Base-by-base conservation (phyloP, 2,329 filamentous ascomycete species). In the Waltergamsia citrina region DNA sequence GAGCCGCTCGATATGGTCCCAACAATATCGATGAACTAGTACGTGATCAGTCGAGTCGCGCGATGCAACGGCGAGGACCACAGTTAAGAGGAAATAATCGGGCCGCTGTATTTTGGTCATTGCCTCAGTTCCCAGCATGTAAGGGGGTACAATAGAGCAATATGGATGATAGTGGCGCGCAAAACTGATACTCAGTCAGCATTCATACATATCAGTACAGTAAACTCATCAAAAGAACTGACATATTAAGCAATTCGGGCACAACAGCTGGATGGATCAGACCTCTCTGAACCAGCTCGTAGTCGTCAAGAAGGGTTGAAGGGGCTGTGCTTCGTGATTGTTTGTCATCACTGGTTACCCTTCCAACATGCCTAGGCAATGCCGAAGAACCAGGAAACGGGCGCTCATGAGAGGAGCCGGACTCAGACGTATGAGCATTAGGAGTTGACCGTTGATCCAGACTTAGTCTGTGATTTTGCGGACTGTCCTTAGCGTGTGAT, bases 1-100 rank as follows among this genome's bases (percentile, higher is more conserved):
- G 4, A 40, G 32, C 8, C 38, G 32, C 8, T 42, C 34, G 11
- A 38, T 38, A 24, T 42, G 33, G n/a, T 42, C 37, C 37, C 40
- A 42, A 17, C 40, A 42, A 26, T 38, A 35, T 2, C 38, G 35
- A 29, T 42, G 40, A 3, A 30, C 31, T 1, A 40, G 18, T 16
- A 30, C 19, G 24, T 40, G 38, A 2, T 36, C 31, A 7, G 35
- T 29, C 15, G 29, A 25, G 14, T 37, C 35, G 24, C 35, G 19
- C 14, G 35, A 29, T 7, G 35, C 30, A 27, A 37, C 26, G 6
- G 35, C 30, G 4, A 37, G 29, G 14, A 37, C 34, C 6, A 16
- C 35, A 4, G 35, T 37, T 6, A 37, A 19, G 9, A 37, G 24
- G 26, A 37, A 37, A 31, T 33, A 29, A 16, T 37, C 35, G 9